Percentiles rank a stretch among this genome's conserved stretches.
These are phyloP conservation scores for Lyophyllum decastes DNA, from an alignment of 768 basidiomycete species.

Conservation along the genomic window DNA sequence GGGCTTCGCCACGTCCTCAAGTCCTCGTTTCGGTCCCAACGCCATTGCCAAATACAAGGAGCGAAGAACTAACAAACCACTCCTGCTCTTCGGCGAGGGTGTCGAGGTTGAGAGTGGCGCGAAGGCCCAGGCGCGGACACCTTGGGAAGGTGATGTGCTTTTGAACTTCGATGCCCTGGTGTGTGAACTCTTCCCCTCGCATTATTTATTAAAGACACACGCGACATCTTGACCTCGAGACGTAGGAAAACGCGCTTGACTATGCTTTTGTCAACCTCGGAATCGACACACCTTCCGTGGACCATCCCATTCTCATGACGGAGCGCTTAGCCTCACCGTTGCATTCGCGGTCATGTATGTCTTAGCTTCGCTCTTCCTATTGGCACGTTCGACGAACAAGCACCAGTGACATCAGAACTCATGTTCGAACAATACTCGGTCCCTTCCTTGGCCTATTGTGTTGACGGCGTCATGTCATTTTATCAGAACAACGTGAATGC, in stretches of 20 bases:
- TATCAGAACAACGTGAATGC: conserved; percentile 69
- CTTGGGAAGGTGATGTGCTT: conserved; percentile 95
- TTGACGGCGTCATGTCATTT: conserved; percentile 93
- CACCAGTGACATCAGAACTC: conserved; percentile 88
- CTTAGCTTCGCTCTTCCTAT: background rate
- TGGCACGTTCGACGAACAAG: background rate
- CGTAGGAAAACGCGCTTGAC: conserved; percentile 92
- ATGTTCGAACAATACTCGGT: conserved; percentile 93
- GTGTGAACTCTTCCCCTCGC: conserved; percentile 33
- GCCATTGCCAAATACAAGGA: conserved; percentile 89
- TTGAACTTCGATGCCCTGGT: conserved; percentile 94
- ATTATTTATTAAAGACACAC: conserved; percentile 10
- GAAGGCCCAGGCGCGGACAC: conserved; percentile 71
- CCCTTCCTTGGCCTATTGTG: conserved; percentile 82
- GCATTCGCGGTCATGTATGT: conserved; percentile 84
- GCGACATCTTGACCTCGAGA: conserved; percentile 25
- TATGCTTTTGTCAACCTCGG: conserved; percentile 88
- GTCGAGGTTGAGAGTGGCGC: conserved; percentile 87
- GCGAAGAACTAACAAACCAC: conserved; percentile 75
- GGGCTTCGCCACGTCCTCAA: conserved; percentile 69
- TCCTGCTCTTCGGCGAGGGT: conserved; percentile 88
- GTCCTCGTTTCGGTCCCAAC: conserved; percentile 66
- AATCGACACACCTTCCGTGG: conserved; percentile 71
- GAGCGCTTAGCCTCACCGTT: conserved; percentile 88
- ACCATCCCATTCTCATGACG: conserved; percentile 92